These are phyloP conservation scores for Wallacemonas collosoma DNA, from an alignment of 208 protist species.

Conservation along the genomic window DNA sequence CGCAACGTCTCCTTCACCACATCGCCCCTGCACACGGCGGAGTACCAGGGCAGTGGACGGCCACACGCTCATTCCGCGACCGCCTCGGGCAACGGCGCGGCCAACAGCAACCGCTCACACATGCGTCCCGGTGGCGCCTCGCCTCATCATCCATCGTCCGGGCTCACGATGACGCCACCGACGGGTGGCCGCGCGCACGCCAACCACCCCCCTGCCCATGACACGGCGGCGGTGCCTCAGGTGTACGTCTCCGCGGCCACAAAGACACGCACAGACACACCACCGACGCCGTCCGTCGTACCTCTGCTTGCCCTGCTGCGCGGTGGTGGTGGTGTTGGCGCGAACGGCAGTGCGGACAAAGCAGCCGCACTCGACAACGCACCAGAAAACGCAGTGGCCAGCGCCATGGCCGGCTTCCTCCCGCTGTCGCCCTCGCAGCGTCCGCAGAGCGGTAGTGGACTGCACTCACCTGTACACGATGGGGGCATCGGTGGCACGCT, in stretches of 20 bases:
- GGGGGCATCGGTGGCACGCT: neutral
- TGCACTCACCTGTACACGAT: neutral
- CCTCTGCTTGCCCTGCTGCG: slow-evolving; percentile 12
- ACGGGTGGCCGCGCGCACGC: neutral
- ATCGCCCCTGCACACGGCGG: slow-evolving; percentile 9
- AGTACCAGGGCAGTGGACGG: neutral
- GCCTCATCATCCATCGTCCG: too few species aligned
- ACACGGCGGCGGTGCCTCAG: neutral
- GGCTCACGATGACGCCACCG: neutral
- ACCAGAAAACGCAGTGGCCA: neutral
- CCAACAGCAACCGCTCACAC: neutral
- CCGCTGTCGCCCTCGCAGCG: slow-evolving; percentile 18
- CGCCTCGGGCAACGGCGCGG: neutral
- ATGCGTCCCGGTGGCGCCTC: neutral
- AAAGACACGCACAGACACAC: neutral
- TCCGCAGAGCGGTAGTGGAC: neutral
- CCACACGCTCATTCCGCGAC: too few species aligned
- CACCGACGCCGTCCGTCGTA: slow-evolving; percentile 8
- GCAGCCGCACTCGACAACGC: slow-evolving; percentile 7
- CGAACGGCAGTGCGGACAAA: slow-evolving; percentile 10
- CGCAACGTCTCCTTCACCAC: slow-evolving; percentile 14
- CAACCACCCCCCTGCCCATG: neutral
- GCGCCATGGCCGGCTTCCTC: neutral
- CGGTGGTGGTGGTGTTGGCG: neutral
- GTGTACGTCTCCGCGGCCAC: neutral